Conservation (phyloP, 140 eudicot genomes). For the Stevia rebaudiana region DNA sequence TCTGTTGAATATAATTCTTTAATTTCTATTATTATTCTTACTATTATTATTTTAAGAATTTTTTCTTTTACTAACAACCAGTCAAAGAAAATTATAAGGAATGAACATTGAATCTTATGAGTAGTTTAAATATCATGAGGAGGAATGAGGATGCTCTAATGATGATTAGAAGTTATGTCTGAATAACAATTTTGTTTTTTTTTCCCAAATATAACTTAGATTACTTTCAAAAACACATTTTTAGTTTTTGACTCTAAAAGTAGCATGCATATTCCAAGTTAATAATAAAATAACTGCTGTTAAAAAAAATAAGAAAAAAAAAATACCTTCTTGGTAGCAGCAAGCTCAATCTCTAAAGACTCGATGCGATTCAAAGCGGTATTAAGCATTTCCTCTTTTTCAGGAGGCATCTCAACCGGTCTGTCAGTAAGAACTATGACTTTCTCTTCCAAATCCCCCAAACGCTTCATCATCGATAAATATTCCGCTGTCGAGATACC, state of each 20-base stretch:
- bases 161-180: not conserved
- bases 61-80: too few relatives aligned
- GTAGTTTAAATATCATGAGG: too few relatives aligned
- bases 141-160: too few relatives aligned
- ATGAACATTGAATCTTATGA: too few relatives aligned
- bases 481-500: slow-evolving; percentile 54
- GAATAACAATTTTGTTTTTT: not conserved
- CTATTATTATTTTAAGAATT: too few relatives aligned
- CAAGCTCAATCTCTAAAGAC: slow-evolving; percentile 72
- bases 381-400: slow-evolving; percentile 84
- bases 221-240: not conserved
- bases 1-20: too few relatives aligned
- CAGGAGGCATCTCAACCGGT: slow-evolving; percentile 77
- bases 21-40: too few relatives aligned
- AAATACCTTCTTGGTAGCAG: slow-evolving; percentile 73
- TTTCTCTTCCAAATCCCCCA: slow-evolving; percentile 81
- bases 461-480: slow-evolving; percentile 77
- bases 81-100: too few relatives aligned
- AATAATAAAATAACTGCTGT: too few relatives aligned
- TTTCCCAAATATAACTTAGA: not conserved
- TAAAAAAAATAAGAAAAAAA: too few relatives aligned
- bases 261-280: not conserved
- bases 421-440: slow-evolving; percentile 48
- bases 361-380: slow-evolving; percentile 64
- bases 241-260: not conserved